These are phyloP conservation scores for Psilocybe cyanescens DNA, from an alignment of 768 basidiomycete genomes.

Conservation along the genomic window DNA sequence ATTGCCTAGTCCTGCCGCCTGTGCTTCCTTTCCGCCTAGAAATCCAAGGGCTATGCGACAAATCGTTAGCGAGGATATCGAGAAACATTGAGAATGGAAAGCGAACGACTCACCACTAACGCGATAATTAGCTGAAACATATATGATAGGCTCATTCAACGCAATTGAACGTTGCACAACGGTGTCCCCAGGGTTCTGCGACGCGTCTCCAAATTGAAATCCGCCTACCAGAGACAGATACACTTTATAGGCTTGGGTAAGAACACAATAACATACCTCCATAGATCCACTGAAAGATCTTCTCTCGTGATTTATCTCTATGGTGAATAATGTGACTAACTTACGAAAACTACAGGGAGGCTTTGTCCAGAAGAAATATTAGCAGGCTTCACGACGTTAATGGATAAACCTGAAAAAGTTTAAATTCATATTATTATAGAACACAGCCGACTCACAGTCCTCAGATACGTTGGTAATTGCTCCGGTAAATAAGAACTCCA, in stretches of 20 bases:
- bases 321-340: not conserved
- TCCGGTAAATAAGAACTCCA: slow-evolving; percentile 10
- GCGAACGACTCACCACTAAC: slow-evolving; percentile 29
- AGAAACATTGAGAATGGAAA: not conserved
- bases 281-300: slow-evolving; percentile 31
- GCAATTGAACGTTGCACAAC: slow-evolving; percentile 36
- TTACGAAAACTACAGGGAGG: slow-evolving; percentile 45
- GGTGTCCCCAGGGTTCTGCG: slow-evolving; percentile 21
- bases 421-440: not conserved
- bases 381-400: slow-evolving; percentile 42
- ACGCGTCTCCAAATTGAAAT: slow-evolving; percentile 34
- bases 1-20: slow-evolving; percentile 44
- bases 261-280: slow-evolving; percentile 22
- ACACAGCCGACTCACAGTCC: slow-evolving; percentile 21
- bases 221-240: slow-evolving; percentile 25
- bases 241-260: too few relatives aligned
- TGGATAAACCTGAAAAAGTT: slow-evolving; percentile 34
- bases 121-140: slow-evolving; percentile 43
- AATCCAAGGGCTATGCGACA: slow-evolving; percentile 39
- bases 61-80: not conserved
- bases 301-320: too few relatives aligned
- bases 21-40: slow-evolving; percentile 39
- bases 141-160: slow-evolving; percentile 34
- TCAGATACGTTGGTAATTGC: slow-evolving; percentile 15
- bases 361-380: slow-evolving; percentile 23